phyloP scores from a whole-genome alignment of 2,329 filamentous ascomycete species.

The Bisporella sp. region DNA sequence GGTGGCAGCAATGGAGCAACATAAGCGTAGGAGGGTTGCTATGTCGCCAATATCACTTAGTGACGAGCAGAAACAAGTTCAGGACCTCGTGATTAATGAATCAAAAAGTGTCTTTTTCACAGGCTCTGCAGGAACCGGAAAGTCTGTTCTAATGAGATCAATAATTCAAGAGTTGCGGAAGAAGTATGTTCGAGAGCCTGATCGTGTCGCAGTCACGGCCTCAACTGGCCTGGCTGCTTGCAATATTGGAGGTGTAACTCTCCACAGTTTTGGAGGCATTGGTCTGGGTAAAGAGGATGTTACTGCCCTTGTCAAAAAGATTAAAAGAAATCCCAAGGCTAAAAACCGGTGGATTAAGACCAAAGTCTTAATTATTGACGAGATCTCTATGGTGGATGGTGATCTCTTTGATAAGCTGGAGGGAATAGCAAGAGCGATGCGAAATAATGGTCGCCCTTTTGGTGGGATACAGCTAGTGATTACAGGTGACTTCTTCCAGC shows the following conservation, averaged over 20 bases:
- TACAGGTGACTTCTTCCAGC: constrained; percentile 95
- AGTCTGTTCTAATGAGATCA: constrained; percentile 89
- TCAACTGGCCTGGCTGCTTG: constrained; percentile 94
- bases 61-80: constrained; percentile 76
- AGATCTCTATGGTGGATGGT: constrained; percentile 97
- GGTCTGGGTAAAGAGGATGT: constrained; percentile 88
- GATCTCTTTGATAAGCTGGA: constrained; percentile 96
- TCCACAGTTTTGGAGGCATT: constrained; percentile 95
- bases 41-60: constrained; percentile 48
- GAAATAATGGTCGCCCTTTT: constrained; percentile 88
- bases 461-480: constrained; percentile 94
- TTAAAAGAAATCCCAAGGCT: constrained; percentile 80
- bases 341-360: constrained; percentile 84
- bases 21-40: constrained; percentile 34
- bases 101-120: constrained; percentile 95
- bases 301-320: constrained; percentile 77
- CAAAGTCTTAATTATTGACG: constrained; percentile 84
- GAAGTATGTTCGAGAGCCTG: constrained; percentile 70
- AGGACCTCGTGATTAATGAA: constrained; percentile 73
- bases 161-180: constrained; percentile 77
- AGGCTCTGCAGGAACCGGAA: constrained; percentile 91
- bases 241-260: constrained; percentile 90
- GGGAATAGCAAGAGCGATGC: constrained; percentile 73
- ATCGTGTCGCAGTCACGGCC: constrained; percentile 85
- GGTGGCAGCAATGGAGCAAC: constrained; percentile 38